Base-by-base conservation (phyloP, 768 basidiomycete genomes). In the Exsudoporus frostii region DNA sequence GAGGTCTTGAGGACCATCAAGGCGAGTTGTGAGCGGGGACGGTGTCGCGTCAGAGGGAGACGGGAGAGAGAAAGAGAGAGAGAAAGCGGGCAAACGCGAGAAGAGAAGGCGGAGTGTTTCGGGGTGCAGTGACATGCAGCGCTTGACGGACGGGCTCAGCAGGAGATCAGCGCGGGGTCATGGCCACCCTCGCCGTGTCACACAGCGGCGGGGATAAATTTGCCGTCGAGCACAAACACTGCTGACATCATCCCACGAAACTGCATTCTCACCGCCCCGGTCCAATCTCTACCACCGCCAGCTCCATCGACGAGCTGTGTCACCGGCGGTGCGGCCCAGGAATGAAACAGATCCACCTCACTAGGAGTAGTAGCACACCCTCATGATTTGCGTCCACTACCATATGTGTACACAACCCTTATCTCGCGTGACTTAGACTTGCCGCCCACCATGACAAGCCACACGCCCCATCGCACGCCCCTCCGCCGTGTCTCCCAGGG, bases 401-500 rank as follows among this genome's bases (percentile, higher is more conserved):
- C n/a, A 27, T 27, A 8, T 14, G 7, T 8, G 14, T 40, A 40
- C 20, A 22, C 14, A 22, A 17, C 17, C n/a, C 3, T 22, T 14
- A 39, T 22, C 20, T 40, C 20, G 19, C 19, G 39, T 15, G 39
- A 24, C 14, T 14, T 15, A 5, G n/a, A n/a, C n/a, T 19, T 27
- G 9, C 6, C 17, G 2, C 29, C 7, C 15, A 24, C 14, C 15
- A 61, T 64, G 62, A 53, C 62, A 3, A 55, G 45, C 34, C 45
- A 45, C 29, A 32, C 44, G 1, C 70, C 84, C 7, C 87, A 84
- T 50, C 80, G 87, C 37, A 94, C 91, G 11, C 94, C 94, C 8
- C 81, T 98, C 22, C 81, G 87, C 39, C 88, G 94, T 50, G 83
- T 95, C 55, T 96, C 94, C 0, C 93, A 95, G 52, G 90, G 92